phyloP scores from a whole-genome alignment of 2,329 filamentous ascomycete genomes.

The Dactylellina drechsleri region DNA sequence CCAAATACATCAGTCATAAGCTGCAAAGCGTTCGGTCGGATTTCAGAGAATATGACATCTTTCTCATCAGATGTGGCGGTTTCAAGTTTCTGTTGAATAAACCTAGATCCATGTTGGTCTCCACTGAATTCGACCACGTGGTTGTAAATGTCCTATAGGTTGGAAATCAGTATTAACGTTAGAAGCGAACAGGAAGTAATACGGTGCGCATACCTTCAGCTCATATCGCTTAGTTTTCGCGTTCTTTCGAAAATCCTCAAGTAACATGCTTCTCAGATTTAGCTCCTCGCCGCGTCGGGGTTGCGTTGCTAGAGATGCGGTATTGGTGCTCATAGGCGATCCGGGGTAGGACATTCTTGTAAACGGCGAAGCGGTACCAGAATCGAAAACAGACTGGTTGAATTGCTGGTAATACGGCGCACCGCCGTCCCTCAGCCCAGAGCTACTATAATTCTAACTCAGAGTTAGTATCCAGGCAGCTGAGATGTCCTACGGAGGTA shows the following conservation, averaged over 20 bases:
- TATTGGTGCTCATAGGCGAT: conserved; percentile 59
- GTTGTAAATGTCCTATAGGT: conserved; percentile 76
- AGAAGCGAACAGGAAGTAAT: background rate
- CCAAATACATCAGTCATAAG: conserved; percentile 97
- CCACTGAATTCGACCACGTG: conserved; percentile 94
- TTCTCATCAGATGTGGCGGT: conserved; percentile 96
- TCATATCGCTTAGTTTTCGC: conserved; percentile 81
- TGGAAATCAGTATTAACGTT: conserved; percentile 32
- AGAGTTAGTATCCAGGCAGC: conserved; percentile 23
- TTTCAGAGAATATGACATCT: conserved; percentile 86
- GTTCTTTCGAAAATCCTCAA: conserved; percentile 82
- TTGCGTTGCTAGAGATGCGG: conserved; percentile 60
- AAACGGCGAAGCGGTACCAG: conserved; percentile 58
- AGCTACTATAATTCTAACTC: conserved; percentile 59
- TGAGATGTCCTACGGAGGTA: background rate
- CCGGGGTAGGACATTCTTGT: conserved; percentile 60
- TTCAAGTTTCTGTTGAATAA: conserved; percentile 92
- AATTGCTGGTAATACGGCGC: conserved; percentile 44
- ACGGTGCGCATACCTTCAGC: conserved; percentile 70
- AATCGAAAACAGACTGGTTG: conserved; percentile 45
- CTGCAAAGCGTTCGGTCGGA: conserved; percentile 82
- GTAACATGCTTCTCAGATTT: conserved; percentile 74
- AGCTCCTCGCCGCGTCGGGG: conserved; percentile 69
- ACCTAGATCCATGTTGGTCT: conserved; percentile 93
- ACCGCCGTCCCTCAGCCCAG: conserved; percentile 53